phyloP scores from a whole-genome alignment of 208 protist species.

The Acanthamoeba sp. region DNA sequence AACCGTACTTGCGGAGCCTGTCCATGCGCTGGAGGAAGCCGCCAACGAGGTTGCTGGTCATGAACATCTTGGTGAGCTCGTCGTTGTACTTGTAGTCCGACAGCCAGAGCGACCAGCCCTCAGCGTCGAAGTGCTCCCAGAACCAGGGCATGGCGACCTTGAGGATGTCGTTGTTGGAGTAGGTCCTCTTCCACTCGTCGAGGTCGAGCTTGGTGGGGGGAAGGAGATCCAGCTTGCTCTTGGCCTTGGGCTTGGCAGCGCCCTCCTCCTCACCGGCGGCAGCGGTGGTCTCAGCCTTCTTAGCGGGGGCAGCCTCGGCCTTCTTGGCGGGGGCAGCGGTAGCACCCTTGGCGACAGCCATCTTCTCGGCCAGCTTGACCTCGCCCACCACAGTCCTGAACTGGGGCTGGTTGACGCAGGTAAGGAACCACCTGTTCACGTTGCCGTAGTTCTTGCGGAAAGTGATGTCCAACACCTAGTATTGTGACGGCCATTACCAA shows the following conservation, averaged over 20 bases:
- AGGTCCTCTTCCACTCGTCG: conserved; percentile 87
- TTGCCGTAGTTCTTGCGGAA: conserved; percentile 80
- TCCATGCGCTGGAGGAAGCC: conserved; percentile 89
- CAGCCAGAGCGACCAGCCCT: conserved; percentile 86
- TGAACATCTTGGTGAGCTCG: conserved; percentile 84
- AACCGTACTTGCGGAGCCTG: conserved; percentile 88
- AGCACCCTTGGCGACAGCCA: conserved; percentile 45
- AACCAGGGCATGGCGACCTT: conserved; percentile 86
- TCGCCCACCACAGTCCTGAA: conserved; percentile 86
- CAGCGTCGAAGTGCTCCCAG: conserved; percentile 84
- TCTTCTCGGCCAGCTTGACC: conserved; percentile 77
- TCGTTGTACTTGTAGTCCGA: conserved; percentile 85
- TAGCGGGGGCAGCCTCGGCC: conserved; percentile 55
- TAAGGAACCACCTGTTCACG: conserved; percentile 88
- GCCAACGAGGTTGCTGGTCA: conserved; percentile 86
- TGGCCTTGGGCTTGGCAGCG: conserved; percentile 75
- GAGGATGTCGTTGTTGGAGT: conserved; percentile 87
- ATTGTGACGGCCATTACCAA: background rate
- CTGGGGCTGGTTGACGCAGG: conserved; percentile 86
- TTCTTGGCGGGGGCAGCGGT: conserved; percentile 37
- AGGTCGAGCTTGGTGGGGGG: conserved; percentile 79
- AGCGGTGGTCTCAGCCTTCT: conserved; percentile 83
- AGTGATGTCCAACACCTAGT: conserved; percentile 75
- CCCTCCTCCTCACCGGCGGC: conserved; percentile 24
- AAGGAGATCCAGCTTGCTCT: conserved; percentile 80